phyloP scores from a whole-genome alignment of 495 filamentous ascomycete genomes.

The Choiromyces venosus region DNA sequence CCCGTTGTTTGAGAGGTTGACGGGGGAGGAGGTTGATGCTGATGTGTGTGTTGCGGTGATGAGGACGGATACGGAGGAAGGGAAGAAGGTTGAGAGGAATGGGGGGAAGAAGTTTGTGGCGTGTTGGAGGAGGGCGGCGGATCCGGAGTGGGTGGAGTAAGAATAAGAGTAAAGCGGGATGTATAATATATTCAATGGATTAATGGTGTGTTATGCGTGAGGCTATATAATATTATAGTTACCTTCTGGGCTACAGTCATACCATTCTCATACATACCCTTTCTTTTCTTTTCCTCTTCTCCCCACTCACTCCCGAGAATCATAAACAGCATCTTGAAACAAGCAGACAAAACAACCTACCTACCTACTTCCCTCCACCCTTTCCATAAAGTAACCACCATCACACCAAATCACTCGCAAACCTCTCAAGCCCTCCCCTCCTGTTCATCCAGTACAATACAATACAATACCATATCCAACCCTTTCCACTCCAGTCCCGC shows the following conservation, averaged over 20 bases:
- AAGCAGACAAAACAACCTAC: not conserved
- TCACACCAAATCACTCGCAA: not conserved
- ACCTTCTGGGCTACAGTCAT: no score
- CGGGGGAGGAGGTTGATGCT: conserved; percentile 59
- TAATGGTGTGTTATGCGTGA: not conserved
- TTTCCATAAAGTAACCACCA: not conserved
- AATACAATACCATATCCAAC: no score
- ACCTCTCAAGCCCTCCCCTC: no score
- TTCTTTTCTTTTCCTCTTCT: no score
- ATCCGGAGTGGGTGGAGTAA: conserved; percentile 61
- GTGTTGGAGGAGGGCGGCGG: conserved; percentile 70
- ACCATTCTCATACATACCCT: not conserved
- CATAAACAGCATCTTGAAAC: no score
- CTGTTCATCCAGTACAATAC: no score
- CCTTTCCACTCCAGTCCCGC: not conserved
- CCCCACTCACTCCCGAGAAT: no score
- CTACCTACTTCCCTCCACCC: no score
- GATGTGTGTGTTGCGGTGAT: conserved; percentile 78
- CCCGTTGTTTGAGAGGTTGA: conserved; percentile 59
- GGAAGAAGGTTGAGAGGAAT: conserved; percentile 92
- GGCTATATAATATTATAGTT: not conserved
- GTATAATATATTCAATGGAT: not conserved
- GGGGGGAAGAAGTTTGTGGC: conserved; percentile 82
- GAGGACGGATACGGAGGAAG: conserved; percentile 85
- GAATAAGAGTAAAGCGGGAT: not conserved